phyloP scores from a whole-genome alignment of 805 yeast species.

The Metschnikowia lachancei region DNA sequence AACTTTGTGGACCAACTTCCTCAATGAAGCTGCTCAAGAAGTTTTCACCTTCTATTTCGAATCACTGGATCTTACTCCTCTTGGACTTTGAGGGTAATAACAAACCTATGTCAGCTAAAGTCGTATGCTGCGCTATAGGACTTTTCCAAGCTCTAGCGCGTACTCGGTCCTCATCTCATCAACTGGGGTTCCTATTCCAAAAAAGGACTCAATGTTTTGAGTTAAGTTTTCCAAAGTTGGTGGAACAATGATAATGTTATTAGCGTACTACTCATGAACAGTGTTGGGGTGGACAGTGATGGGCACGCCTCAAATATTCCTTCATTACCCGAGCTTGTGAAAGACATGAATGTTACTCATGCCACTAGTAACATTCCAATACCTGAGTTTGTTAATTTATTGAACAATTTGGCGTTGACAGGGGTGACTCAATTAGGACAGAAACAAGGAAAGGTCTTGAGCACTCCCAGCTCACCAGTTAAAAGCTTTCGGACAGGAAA shows the following conservation, averaged over 20 bases:
- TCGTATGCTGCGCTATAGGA: conserved; percentile 39
- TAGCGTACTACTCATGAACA: conserved; percentile 42
- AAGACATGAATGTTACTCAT: conserved; percentile 3
- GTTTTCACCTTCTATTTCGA: conserved; percentile 53
- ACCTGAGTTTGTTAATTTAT: conserved; percentile 46
- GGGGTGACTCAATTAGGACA: conserved; percentile 30
- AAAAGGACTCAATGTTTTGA: conserved; percentile 50
- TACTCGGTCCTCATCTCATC: conserved; percentile 46
- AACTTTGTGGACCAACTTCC: conserved; percentile 39
- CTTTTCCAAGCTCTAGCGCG: conserved; percentile 48
- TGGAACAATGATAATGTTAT: conserved; percentile 49
- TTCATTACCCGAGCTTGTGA: conserved; percentile 9
- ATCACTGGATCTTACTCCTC: conserved; percentile 63
- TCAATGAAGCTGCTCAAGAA: conserved; percentile 40
- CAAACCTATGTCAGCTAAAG: conserved; percentile 26
- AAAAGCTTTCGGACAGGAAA: conserved; percentile 5
- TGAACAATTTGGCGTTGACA: conserved; percentile 33
- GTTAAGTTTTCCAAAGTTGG: conserved; percentile 44
- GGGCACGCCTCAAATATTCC: conserved; percentile 4
- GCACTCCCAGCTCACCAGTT: conserved; percentile 36
- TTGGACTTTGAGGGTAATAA: conserved; percentile 33
- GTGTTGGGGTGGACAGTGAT: conserved; percentile 40
- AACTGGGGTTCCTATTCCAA: conserved; percentile 47
- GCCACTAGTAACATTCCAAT: conserved; percentile 19
- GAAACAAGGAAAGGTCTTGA: conserved; percentile 30